These are phyloP conservation scores for Hirsutella minnesotensis DNA, from an alignment of 2,329 filamentous ascomycete species.

Conservation along the genomic window DNA sequence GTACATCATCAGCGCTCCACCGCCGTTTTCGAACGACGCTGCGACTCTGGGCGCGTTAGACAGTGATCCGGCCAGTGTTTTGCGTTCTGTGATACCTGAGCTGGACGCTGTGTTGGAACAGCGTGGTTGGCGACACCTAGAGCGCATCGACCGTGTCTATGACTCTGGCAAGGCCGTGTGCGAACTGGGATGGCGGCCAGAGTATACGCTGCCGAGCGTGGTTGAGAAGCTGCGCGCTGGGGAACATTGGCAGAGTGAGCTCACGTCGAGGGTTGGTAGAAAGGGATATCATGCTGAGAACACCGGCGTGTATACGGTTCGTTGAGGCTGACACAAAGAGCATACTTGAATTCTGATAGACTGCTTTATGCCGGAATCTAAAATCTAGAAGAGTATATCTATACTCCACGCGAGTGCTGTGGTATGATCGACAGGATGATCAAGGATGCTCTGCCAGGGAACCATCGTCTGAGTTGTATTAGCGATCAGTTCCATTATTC, in stretches of 20 bases:
- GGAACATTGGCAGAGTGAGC: conserved; percentile 25
- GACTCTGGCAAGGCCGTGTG: conserved; percentile 27
- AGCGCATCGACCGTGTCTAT: conserved; percentile 31
- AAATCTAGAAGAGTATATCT: too few species aligned
- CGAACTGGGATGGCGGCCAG: conserved; percentile 30
- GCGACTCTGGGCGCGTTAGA: conserved; percentile 22
- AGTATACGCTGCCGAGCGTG: conserved; percentile 25
- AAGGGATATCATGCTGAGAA: conserved; percentile 30
- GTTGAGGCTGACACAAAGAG: conserved; percentile 4
- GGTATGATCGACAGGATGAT: too few species aligned
- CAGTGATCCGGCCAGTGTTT: conserved; percentile 16
- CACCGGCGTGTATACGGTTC: conserved; percentile 30
- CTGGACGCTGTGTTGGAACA: conserved; percentile 17
- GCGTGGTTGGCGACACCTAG: conserved; percentile 24
- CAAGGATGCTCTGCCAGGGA: too few species aligned
- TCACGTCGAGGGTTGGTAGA: conserved; percentile 26
- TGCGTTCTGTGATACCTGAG: conserved; percentile 14
- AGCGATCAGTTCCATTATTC: too few species aligned
- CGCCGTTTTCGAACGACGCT: conserved; percentile 22
- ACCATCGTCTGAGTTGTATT: too few species aligned
- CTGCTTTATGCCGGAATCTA: too few species aligned
- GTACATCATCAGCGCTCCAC: conserved; percentile 32
- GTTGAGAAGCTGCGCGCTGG: conserved; percentile 22
- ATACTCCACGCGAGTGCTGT: too few species aligned
- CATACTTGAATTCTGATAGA: too few species aligned